These are phyloP conservation scores for Annulohypoxylon truncatum DNA, from an alignment of 2,329 filamentous ascomycete genomes.

Conservation along the genomic window DNA sequence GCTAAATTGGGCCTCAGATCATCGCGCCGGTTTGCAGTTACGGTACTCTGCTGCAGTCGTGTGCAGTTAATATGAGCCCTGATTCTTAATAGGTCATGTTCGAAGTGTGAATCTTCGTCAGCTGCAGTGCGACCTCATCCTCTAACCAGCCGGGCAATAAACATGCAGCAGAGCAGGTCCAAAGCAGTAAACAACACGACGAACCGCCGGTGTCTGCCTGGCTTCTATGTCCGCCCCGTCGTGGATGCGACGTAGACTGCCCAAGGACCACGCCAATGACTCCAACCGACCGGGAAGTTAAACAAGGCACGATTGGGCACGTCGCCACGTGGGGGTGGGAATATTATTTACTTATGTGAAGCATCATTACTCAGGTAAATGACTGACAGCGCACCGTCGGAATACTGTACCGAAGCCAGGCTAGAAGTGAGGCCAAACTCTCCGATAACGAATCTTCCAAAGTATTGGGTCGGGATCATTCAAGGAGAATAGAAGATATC, in stretches of 20 bases:
- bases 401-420: neutral
- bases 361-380: conserved; percentile 11
- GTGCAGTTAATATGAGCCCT: conserved; percentile 29
- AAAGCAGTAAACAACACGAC: conserved; percentile 1
- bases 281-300: conserved; percentile 19
- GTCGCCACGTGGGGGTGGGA: conserved; percentile 31
- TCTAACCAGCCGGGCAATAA: conserved; percentile 18
- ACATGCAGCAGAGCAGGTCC: neutral
- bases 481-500: neutral
- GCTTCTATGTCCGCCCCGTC: conserved; percentile 24
- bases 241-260: conserved; percentile 24
- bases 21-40: conserved; percentile 17
- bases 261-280: conserved; percentile 15
- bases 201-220: conserved; percentile 30
- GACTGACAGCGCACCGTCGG: conserved; percentile 14
- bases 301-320: conserved; percentile 24
- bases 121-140: conserved; percentile 16
- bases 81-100: conserved; percentile 21
- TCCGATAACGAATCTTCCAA: neutral
- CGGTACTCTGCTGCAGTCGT: conserved; percentile 21
- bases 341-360: conserved; percentile 13
- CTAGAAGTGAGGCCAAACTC: neutral
- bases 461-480: neutral
- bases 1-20: conserved; percentile 39
- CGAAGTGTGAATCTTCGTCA: conserved; percentile 28